phyloP scores from a whole-genome alignment of 2,329 filamentous ascomycete genomes.

The Pyricularia grisea region DNA sequence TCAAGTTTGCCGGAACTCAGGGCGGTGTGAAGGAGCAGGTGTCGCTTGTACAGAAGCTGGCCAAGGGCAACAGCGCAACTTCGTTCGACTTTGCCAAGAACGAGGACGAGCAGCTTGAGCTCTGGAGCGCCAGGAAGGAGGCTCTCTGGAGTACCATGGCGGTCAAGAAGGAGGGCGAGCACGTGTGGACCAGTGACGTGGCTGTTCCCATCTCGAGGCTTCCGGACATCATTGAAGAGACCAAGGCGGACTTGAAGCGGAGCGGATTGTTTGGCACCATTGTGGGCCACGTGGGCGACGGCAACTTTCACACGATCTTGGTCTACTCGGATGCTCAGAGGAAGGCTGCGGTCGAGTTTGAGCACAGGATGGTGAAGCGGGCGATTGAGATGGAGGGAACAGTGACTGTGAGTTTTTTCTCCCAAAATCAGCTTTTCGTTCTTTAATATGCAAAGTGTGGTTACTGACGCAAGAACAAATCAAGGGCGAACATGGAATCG shows the following conservation, averaged over 20 bases:
- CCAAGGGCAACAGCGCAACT: constrained; percentile 50
- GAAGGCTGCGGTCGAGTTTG: constrained; percentile 56
- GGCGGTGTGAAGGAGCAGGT: constrained; percentile 72
- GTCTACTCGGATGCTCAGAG: constrained; percentile 58
- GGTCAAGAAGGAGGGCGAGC: constrained; percentile 53
- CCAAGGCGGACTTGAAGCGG: constrained; percentile 59
- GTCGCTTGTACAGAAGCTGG: constrained; percentile 52
- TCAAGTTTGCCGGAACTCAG: constrained; percentile 71
- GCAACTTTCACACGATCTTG: constrained; percentile 29
- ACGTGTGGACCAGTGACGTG: constrained; percentile 80
- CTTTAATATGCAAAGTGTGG: background rate
- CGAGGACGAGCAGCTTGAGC: constrained; percentile 60
- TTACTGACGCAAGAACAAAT: background rate
- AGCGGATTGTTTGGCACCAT: constrained; percentile 67
- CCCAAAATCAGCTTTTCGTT: background rate
- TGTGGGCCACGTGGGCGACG: constrained; percentile 15
- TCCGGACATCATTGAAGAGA: constrained; percentile 69
- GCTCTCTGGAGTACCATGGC: constrained; percentile 75
- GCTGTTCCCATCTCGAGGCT: constrained; percentile 71
- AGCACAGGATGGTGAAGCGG: constrained; percentile 78
- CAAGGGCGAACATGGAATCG: constrained; percentile 73
- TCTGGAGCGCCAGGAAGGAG: constrained; percentile 80
- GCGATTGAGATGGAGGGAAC: constrained; percentile 81
- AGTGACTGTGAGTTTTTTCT: constrained; percentile 46
- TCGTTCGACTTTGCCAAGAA: constrained; percentile 70